Conservation (phyloP, 1,284 basidiomycete genomes). For the Sparassis latifolia region DNA sequence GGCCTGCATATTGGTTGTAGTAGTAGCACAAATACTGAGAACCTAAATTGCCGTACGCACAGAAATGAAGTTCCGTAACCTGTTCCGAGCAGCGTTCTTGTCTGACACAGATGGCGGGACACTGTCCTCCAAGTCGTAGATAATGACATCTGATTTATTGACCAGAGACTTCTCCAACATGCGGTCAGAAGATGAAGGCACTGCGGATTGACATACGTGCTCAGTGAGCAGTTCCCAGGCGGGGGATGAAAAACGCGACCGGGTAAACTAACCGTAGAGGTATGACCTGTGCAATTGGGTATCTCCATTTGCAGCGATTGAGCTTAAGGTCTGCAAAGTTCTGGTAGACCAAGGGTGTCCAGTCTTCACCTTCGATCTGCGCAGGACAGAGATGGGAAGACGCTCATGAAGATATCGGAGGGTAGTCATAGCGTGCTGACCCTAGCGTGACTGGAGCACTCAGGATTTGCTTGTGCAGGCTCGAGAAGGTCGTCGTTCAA, state of each 20-base stretch:
- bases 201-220: slow-evolving; percentile 24
- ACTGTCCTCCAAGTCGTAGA: slow-evolving; percentile 87
- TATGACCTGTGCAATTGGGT: slow-evolving; percentile 4
- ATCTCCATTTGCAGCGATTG: too few species aligned
- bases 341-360: too few species aligned
- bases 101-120: slow-evolving; percentile 55
- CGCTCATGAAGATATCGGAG: too few species aligned
- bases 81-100: slow-evolving; percentile 56
- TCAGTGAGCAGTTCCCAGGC: background rate
- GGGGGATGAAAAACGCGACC: background rate
- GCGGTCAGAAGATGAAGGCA: slow-evolving; percentile 71
- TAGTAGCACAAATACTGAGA: background rate
- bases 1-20: slow-evolving; percentile 17
- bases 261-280: slow-evolving; percentile 4
- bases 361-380: too few species aligned
- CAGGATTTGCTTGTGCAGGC: too few species aligned
- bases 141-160: slow-evolving; percentile 62
- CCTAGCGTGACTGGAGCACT: too few species aligned
- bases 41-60: slow-evolving; percentile 20
- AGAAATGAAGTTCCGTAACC: slow-evolving; percentile 53
- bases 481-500: too few species aligned
- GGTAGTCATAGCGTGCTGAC: too few species aligned
- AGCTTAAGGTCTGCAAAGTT: too few species aligned
- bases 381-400: too few species aligned
- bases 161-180: slow-evolving; percentile 77